These are phyloP conservation scores for Cylindrodendrum hubeiense DNA, from an alignment of 2,329 filamentous ascomycete genomes.

Conservation along the genomic window DNA sequence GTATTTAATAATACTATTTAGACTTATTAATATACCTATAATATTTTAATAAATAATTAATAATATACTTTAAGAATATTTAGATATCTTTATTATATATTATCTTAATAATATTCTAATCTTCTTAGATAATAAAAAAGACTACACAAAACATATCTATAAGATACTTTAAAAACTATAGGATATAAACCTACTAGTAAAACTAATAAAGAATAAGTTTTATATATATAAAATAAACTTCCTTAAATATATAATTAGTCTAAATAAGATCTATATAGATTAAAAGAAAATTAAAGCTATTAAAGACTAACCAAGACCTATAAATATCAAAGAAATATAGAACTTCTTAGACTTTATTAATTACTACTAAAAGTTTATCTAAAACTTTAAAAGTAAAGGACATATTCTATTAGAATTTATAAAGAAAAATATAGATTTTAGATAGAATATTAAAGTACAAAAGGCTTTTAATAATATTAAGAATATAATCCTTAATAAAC, in stretches of 20 bases:
- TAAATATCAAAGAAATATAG: constrained; percentile 29
- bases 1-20: constrained; percentile 45
- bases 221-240: constrained; percentile 16
- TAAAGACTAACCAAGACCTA: constrained; percentile 2
- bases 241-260: constrained; percentile 18
- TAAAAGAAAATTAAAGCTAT: constrained; percentile 26
- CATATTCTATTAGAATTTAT: constrained; percentile 15
- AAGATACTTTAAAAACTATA: constrained; percentile 27
- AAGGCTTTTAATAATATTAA: constrained; percentile 21
- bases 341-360: constrained; percentile 24
- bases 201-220: constrained; percentile 28
- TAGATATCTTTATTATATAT: constrained; percentile 17
- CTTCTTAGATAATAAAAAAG: constrained; percentile 32
- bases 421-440: constrained; percentile 15
- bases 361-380: constrained; percentile 21
- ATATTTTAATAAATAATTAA: constrained; percentile 36
- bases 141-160: constrained; percentile 33
- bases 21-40: constrained; percentile 29
- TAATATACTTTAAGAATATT: constrained; percentile 24
- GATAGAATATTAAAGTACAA: background rate
- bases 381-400: constrained; percentile 23
- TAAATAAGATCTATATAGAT: constrained; percentile 31
- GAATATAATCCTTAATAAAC: constrained; percentile 6
- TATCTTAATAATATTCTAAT: constrained; percentile 41
- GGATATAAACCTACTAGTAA: constrained; percentile 25